Evolutionary conservation across 2,329 filamentous ascomycete species (phyloP).

Genomic region (Paecilomyces variotii): DNA sequence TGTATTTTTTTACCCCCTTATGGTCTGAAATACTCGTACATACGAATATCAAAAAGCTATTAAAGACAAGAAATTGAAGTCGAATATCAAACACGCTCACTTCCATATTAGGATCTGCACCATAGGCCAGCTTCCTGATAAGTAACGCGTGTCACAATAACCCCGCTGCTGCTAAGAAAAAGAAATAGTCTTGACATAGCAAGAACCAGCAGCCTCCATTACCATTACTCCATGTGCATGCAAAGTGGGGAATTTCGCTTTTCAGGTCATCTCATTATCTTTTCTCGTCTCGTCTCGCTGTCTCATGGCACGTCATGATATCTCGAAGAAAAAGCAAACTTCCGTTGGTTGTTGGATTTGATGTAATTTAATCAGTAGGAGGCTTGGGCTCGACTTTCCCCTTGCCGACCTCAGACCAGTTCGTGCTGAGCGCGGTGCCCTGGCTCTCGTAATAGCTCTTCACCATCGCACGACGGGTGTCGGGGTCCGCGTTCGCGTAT

Average conservation of each 20-base stretch:
- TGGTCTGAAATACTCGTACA: background rate
- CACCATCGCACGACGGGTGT: conserved; percentile 89
- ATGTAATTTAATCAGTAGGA: conserved; percentile 13
- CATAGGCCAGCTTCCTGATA: background rate
- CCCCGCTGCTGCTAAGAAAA: background rate
- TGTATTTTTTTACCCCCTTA: background rate
- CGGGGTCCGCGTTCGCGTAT: conserved; percentile 66
- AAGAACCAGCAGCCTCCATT: background rate
- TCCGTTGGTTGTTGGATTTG: background rate
- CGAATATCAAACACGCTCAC: background rate
- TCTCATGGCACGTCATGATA: background rate
- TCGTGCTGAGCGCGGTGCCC: conserved; percentile 84
- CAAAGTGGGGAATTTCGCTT: background rate
- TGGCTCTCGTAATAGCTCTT: conserved; percentile 95
- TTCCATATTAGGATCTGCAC: background rate
- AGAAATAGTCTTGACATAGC: background rate
- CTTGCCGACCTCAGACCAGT: conserved; percentile 74
- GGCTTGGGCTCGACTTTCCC: conserved; percentile 53
- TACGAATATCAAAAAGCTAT: background rate
- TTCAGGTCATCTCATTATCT: background rate
- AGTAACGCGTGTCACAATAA: background rate
- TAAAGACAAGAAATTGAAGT: background rate
- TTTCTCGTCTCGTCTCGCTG: background rate
- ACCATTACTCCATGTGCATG: background rate
- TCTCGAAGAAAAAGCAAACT: background rate